These are phyloP conservation scores for Phytophthora syringae DNA, from an alignment of 352 stramenopile species.

Conservation along the genomic window DNA sequence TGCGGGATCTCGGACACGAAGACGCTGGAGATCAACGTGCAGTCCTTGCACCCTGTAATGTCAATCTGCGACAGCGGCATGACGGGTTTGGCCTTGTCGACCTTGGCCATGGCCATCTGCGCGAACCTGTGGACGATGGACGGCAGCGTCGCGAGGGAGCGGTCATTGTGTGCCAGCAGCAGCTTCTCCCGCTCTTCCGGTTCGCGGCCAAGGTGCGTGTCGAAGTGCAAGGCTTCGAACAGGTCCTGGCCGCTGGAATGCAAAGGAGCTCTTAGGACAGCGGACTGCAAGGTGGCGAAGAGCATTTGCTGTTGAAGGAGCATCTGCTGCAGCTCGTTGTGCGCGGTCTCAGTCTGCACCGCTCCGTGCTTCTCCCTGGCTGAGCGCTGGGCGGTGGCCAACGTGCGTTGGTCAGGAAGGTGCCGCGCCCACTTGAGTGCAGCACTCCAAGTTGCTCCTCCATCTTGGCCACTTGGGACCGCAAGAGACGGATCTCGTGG, in stretches of 20 bases:
- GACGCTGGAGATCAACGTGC: constrained; percentile 43
- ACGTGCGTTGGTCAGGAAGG: constrained; percentile 33
- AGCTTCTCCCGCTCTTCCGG: constrained; percentile 21
- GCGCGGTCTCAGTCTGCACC: constrained; percentile 18
- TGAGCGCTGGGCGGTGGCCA: constrained; percentile 27
- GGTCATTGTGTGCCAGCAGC: constrained; percentile 36
- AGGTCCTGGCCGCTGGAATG: constrained; percentile 36
- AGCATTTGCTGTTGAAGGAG: constrained; percentile 45
- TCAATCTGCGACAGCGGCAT: constrained; percentile 44
- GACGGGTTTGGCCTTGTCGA: constrained; percentile 17
- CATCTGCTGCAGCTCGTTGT: constrained; percentile 38
- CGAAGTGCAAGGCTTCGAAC: constrained; percentile 44
- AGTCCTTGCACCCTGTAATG: constrained; percentile 38
- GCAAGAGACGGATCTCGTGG: constrained; percentile 43
- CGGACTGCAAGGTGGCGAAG: constrained; percentile 43
- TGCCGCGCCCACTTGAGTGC: constrained; percentile 29
- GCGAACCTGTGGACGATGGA: constrained; percentile 35
- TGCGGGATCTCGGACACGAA: constrained; percentile 49
- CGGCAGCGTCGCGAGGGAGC: constrained; percentile 31
- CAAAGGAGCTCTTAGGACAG: constrained; percentile 33
- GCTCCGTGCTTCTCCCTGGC: constrained; percentile 39
- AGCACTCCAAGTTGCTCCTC: constrained; percentile 34
- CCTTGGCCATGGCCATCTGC: constrained; percentile 27
- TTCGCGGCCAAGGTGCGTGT: constrained; percentile 31
- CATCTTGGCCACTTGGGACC: constrained; percentile 43